phyloP scores from a whole-genome alignment of 75 land plant species.

The Cryptomeria japonica region DNA sequence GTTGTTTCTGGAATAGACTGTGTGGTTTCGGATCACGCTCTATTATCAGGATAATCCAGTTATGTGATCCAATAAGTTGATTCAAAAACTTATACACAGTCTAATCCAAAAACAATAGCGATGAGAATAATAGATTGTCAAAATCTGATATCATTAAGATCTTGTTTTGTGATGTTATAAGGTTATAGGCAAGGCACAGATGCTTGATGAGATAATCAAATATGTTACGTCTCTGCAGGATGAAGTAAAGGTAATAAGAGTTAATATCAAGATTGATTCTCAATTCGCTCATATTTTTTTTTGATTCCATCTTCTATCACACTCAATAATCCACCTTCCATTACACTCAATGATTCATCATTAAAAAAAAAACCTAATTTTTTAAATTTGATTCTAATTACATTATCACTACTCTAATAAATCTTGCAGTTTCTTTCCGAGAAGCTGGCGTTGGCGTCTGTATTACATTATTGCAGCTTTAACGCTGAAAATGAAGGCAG shows the following conservation, averaged over 20 bases:
- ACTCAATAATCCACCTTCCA: not conserved
- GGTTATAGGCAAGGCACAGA: constrained; percentile 44
- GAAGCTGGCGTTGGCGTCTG: constrained; percentile 74
- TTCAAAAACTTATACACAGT: no score
- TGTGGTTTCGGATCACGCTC: no score
- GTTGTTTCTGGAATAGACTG: no score
- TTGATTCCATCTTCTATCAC: not conserved
- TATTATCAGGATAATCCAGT: no score
- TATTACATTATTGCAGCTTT: constrained; percentile 45
- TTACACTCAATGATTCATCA: no score
- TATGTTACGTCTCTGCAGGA: constrained; percentile 45
- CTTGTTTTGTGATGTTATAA: not conserved
- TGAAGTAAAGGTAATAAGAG: constrained; percentile 39
- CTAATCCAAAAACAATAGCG: no score
- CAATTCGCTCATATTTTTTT: not conserved
- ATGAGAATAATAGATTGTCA: no score
- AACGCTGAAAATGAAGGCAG: constrained; percentile 32
- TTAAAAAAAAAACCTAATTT: no score
- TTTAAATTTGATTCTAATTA: not conserved
- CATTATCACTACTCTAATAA: not conserved
- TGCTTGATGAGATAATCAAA: constrained; percentile 56
- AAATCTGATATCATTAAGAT: no score
- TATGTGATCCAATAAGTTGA: no score
- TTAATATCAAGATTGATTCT: not conserved
- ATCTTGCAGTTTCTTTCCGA: constrained; percentile 70